These are phyloP conservation scores for Apiospora koreana DNA, from an alignment of 2,329 filamentous ascomycete genomes.

Conservation along the genomic window DNA sequence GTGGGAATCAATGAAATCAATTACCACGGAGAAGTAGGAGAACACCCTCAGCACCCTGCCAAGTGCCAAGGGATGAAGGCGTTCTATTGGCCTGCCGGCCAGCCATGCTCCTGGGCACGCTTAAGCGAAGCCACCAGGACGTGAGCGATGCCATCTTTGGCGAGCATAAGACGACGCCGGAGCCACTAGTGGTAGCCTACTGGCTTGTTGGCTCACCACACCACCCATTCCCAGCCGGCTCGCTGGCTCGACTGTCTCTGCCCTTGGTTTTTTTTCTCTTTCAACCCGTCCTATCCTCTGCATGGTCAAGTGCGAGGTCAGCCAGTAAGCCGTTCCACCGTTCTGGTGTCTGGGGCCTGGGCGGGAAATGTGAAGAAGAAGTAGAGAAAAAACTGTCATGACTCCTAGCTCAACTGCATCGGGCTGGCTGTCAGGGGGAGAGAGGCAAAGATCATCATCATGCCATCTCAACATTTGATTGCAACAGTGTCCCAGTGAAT, in stretches of 20 bases:
- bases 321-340: background rate
- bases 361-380: background rate
- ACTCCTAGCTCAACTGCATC: background rate
- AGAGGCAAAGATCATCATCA: background rate
- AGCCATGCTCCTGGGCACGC: background rate
- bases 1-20: background rate
- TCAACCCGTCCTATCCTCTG: background rate
- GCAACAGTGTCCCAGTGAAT: background rate
- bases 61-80: slow-evolving; percentile 10
- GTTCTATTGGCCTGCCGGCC: slow-evolving; percentile 1
- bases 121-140: slow-evolving; percentile 10
- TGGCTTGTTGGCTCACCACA: background rate
- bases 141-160: slow-evolving; percentile 10
- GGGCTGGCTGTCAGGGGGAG: background rate
- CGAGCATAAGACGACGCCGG: background rate
- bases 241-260: slow-evolving; percentile 1
- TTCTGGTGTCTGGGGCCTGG: slow-evolving; percentile 1
- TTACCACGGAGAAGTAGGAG: background rate
- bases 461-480: background rate
- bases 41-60: slow-evolving; percentile 2
- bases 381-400: background rate
- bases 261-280: no score
- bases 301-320: background rate
- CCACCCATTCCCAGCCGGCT: background rate
- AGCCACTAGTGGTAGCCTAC: background rate